A percentile compares a stretch with the other conserved stretches of the same genome.
Evolutionary conservation across 73 alveolate genomes (phyloP).

Genomic region (Paramecium bursaria): DNA sequence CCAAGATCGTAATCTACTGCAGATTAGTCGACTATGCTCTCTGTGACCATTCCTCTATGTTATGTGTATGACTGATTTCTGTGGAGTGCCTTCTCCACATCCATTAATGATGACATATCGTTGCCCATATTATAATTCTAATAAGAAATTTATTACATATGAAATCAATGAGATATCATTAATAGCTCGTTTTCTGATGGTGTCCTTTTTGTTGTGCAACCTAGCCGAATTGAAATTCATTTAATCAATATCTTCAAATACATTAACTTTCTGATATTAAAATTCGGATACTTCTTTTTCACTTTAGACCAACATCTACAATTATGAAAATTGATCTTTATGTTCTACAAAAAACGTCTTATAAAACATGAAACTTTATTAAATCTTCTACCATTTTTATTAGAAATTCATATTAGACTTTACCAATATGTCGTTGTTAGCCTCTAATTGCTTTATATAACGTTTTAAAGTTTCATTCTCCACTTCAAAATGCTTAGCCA

Average conservation of each 20-base stretch:
- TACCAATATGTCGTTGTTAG: constrained; percentile 36
- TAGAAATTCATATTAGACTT: constrained; percentile 44
- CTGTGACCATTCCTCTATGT: neutral
- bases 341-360: constrained; percentile 55
- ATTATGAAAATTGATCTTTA: constrained; percentile 23
- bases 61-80: constrained; percentile 38
- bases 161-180: neutral
- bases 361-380: constrained; percentile 44
- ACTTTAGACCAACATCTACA: constrained; percentile 19
- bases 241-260: neutral
- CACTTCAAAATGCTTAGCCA: constrained; percentile 31
- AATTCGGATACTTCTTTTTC: constrained; percentile 46
- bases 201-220: constrained; percentile 19
- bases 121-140: no score
- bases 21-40: neutral
- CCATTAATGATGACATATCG: constrained; percentile 23
- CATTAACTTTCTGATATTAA: neutral
- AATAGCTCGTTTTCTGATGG: neutral
- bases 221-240: constrained; percentile 45
- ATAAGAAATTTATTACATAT: neutral
- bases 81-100: neutral
- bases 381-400: constrained; percentile 51
- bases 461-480: constrained; percentile 47
- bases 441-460: constrained; percentile 34
- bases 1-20: constrained; percentile 31